These are phyloP conservation scores for Mayamaea pseudoterrestris DNA, from an alignment of 108 stramenopile genomes.

Conservation along the genomic window DNA sequence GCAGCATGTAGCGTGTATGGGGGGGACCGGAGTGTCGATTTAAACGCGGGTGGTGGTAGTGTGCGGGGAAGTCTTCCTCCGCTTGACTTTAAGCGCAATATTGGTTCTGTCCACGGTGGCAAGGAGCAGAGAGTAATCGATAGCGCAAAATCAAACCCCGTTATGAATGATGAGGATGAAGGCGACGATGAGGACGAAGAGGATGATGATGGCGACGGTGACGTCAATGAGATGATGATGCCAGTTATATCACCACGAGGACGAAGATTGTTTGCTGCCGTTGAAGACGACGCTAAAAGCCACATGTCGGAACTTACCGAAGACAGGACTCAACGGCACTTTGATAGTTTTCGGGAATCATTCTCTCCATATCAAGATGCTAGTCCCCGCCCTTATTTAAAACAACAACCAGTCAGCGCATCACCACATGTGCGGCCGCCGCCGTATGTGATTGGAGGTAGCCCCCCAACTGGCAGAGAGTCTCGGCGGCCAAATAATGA, in stretches of 20 bases:
- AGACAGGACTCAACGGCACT: slow-evolving; percentile 71
- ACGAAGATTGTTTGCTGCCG: neutral
- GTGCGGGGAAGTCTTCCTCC: too few relatives aligned
- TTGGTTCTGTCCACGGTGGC: too few relatives aligned
- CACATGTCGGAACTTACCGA: slow-evolving; percentile 76
- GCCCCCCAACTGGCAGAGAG: too few relatives aligned
- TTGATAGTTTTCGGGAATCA: slow-evolving; percentile 24
- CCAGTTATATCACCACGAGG: neutral
- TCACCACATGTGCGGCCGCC: too few relatives aligned
- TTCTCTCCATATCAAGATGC: neutral
- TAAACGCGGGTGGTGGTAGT: too few relatives aligned
- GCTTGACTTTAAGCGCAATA: too few relatives aligned
- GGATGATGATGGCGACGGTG: slow-evolving; percentile 9
- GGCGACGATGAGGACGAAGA: slow-evolving; percentile 14
- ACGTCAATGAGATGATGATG: neutral
- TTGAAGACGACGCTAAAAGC: slow-evolving; percentile 39
- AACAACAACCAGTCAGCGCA: too few relatives aligned
- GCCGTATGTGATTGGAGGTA: too few relatives aligned
- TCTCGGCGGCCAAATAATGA: too few relatives aligned
- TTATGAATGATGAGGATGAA: slow-evolving; percentile 1
- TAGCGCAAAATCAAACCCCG: neutral
- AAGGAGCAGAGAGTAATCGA: too few relatives aligned
- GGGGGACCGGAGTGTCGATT: slow-evolving; percentile 7
- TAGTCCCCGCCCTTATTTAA: too few relatives aligned
- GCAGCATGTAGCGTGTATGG: slow-evolving; percentile 30